Evolutionary conservation across 495 filamentous ascomycete genomes (phyloP), one percentile per base, ranked within the genome.

Genomic region (Monascus purpureus): DNA sequence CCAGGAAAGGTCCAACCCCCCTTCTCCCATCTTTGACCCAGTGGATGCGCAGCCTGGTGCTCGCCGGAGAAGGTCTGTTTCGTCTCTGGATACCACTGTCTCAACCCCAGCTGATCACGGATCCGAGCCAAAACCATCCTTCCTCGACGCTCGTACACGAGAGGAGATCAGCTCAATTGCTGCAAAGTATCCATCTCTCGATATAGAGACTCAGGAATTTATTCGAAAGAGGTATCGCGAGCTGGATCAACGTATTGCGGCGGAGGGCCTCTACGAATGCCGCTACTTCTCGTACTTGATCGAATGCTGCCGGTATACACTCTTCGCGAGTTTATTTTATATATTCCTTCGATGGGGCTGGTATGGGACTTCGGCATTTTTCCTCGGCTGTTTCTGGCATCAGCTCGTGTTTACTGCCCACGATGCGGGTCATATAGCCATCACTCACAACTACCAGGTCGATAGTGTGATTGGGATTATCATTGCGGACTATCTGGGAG

Each of bases 371-470:
- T 82, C 80, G 25, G 87, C 73, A 4, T 59, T 84, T 35, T 88
- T 74, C 45, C 62, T 96, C 25, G 90, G 88, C 13, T 63, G 70
- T 28, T 72, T 94, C 46, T 97, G 90, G 90, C 90, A 97, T 46
- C 90, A 97, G 47, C 71, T 95, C 17, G 81, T 90, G 26, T 97
- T 97, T 56, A 77, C 80, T 4, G 90, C 84, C 40, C 90, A 97
- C 62, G 90, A 97, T 68, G 84, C 90, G 23, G 86, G 86, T 4
- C 90, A 97, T 54, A 93, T 94, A 80, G 90, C 82, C 37, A 95
- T 97, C 40, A 97, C 90, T 17, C 90, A 95, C 48, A 57, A 75
- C 46, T 95, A 84, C 53, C 73, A 77, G 15, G 56, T 70, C 12
- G 90, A 97, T 56, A 78, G 80, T 4, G 59, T 77, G 22, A 83